Evolutionary conservation across 2,329 filamentous ascomycete genomes (phyloP).

Genomic region (Aspergillus terreus): DNA sequence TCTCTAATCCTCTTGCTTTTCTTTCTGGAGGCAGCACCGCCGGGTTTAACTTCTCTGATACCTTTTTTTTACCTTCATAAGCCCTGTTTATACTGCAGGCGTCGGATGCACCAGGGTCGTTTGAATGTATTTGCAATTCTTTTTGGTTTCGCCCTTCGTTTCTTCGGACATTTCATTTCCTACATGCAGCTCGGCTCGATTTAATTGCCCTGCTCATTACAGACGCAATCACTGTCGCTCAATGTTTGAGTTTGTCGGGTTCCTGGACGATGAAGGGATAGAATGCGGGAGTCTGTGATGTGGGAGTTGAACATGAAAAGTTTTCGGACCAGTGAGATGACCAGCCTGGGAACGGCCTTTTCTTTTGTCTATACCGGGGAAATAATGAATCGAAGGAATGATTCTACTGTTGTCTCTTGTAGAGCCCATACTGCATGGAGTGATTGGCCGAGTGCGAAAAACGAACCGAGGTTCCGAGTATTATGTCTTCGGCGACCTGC

Average conservation of each 20-base stretch:
- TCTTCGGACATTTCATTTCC: neutral
- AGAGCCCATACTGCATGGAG: neutral
- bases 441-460: too few relatives aligned
- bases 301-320: too few relatives aligned
- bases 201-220: too few relatives aligned
- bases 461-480: conserved; percentile 2
- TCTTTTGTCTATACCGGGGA: neutral
- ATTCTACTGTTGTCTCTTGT: neutral
- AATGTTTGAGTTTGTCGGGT: too few relatives aligned
- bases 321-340: neutral
- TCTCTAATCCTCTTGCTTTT: conserved; percentile 15
- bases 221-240: too few relatives aligned
- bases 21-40: conserved; percentile 12
- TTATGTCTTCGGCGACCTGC: neutral
- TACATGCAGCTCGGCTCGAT: neutral
- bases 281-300: too few relatives aligned
- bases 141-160: conserved; percentile 22
- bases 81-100: conserved; percentile 22
- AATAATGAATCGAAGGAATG: too few relatives aligned
- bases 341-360: neutral
- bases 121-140: conserved; percentile 18
- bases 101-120: conserved; percentile 23
- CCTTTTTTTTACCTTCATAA: conserved; percentile 21
- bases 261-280: too few relatives aligned
- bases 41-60: conserved; percentile 27